Evolutionary conservation across 305 asterid species (phyloP).

Genomic region (Nicotiana rustica): DNA sequence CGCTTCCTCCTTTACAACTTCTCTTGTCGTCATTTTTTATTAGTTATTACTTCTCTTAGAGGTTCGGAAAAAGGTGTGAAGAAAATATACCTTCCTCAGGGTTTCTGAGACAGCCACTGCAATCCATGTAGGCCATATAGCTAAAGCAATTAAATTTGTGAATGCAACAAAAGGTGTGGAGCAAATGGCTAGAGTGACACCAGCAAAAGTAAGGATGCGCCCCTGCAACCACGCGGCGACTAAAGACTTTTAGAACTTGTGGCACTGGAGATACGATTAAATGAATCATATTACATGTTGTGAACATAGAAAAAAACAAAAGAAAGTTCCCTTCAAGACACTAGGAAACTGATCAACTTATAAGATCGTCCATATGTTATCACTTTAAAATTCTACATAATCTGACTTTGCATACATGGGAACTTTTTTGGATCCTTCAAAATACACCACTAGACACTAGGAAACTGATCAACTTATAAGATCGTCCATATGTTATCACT

Average conservation of each 20-base stretch:
- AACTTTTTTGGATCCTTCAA: constrained; percentile 26
- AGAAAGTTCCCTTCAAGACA: constrained; percentile 26
- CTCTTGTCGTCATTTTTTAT: background rate
- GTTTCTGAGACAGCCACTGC: constrained; percentile 90
- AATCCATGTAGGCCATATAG: constrained; percentile 93
- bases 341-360: constrained; percentile 17
- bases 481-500: background rate
- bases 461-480: constrained; percentile 17
- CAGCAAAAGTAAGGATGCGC: constrained; percentile 81
- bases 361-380: background rate
- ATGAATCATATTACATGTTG: background rate
- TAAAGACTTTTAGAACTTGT: constrained; percentile 17
- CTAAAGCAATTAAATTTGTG: constrained; percentile 81
- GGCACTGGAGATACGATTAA: background rate
- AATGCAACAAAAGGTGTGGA: constrained; percentile 80
- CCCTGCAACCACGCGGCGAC: constrained; percentile 55
- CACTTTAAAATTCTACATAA: background rate
- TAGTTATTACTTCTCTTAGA: background rate
- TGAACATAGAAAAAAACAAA: constrained; percentile 3
- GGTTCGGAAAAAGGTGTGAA: constrained; percentile 7
- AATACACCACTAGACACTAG: background rate
- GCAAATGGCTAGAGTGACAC: constrained; percentile 85
- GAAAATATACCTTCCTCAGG: constrained; percentile 72
- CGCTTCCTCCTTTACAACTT: background rate
- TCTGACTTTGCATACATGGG: background rate